These are phyloP conservation scores for Diutina rugosa DNA, from an alignment of 1,139 yeast genomes.

Conservation along the genomic window DNA sequence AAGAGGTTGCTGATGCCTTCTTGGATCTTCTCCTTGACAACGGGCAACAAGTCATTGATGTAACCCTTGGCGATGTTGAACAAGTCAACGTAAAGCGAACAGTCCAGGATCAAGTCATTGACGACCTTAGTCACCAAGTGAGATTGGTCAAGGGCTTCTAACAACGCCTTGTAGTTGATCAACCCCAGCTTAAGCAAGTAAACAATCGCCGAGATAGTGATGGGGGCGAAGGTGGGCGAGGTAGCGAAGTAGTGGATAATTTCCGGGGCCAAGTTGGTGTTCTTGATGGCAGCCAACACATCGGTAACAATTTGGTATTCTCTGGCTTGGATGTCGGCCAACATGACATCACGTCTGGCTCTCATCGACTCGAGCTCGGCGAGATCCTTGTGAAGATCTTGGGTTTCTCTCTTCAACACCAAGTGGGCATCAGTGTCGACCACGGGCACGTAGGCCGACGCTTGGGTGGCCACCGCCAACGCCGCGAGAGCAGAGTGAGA, in stretches of 20 bases:
- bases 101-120: slow-evolving; percentile 23
- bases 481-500: slow-evolving; percentile 1
- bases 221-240: slow-evolving; percentile 19
- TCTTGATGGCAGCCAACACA: slow-evolving; percentile 24
- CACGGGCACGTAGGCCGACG: background rate
- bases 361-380: background rate
- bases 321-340: slow-evolving; percentile 20
- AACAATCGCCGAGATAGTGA: slow-evolving; percentile 18
- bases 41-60: slow-evolving; percentile 18
- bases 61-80: slow-evolving; percentile 21
- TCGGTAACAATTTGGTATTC: slow-evolving; percentile 31
- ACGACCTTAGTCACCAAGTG: slow-evolving; percentile 30
- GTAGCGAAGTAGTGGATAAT: slow-evolving; percentile 21
- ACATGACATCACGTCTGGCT: slow-evolving; percentile 2
- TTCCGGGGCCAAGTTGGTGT: slow-evolving; percentile 26
- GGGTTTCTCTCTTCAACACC: background rate
- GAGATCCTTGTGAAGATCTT: background rate
- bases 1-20: background rate
- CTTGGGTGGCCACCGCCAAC: background rate
- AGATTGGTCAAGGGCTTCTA: slow-evolving; percentile 30
- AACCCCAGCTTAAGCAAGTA: slow-evolving; percentile 20
- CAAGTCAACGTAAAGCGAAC: slow-evolving; percentile 28
- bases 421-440: background rate
- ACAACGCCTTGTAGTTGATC: slow-evolving; percentile 24
- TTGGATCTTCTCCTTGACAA: slow-evolving; percentile 13